These are phyloP conservation scores for Colletotrichum sp. DNA, from an alignment of 2,329 filamentous ascomycete genomes.

Conservation along the genomic window DNA sequence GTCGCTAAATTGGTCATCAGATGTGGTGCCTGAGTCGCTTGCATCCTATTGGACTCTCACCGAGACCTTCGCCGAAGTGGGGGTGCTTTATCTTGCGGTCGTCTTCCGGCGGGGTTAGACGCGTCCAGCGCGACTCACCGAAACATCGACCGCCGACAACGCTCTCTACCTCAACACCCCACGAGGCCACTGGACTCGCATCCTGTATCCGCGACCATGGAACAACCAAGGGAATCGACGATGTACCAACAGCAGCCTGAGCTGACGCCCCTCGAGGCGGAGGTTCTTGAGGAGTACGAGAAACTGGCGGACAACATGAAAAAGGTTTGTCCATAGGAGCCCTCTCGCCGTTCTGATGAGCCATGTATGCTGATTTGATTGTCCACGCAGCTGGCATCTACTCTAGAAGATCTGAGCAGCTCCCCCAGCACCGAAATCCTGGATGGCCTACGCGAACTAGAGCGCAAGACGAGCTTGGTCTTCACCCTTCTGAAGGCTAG, in stretches of 20 bases:
- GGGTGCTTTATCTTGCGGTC: background rate
- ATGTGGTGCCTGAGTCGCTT: background rate
- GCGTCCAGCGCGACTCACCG: slow-evolving; percentile 19
- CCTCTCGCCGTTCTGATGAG: background rate
- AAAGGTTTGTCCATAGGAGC: slow-evolving; percentile 59
- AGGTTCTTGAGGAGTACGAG: slow-evolving; percentile 94
- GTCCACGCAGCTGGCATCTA: slow-evolving; percentile 56
- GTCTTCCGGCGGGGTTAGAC: slow-evolving; percentile 8
- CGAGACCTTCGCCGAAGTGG: background rate
- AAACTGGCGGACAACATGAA: slow-evolving; percentile 89
- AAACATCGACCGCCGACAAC: background rate
- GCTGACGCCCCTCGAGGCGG: slow-evolving; percentile 84
- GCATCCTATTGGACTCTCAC: background rate
- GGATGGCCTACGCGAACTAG: slow-evolving; percentile 84
- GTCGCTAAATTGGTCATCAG: background rate
- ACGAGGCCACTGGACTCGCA: background rate
- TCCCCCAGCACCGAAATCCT: slow-evolving; percentile 82
- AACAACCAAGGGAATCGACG: slow-evolving; percentile 10
- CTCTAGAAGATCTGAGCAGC: slow-evolving; percentile 68
- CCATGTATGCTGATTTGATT: background rate
- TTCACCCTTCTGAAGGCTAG: slow-evolving; percentile 97
- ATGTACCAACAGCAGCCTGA: slow-evolving; percentile 52
- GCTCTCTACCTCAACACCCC: background rate
- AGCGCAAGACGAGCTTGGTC: slow-evolving; percentile 92
- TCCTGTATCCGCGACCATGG: background rate